Evolutionary conservation across 192 early-diverging fungal genomes (phyloP), one percentile per base, ranked within the genome.

Genomic region (Phycomyces blakesleeanus): DNA sequence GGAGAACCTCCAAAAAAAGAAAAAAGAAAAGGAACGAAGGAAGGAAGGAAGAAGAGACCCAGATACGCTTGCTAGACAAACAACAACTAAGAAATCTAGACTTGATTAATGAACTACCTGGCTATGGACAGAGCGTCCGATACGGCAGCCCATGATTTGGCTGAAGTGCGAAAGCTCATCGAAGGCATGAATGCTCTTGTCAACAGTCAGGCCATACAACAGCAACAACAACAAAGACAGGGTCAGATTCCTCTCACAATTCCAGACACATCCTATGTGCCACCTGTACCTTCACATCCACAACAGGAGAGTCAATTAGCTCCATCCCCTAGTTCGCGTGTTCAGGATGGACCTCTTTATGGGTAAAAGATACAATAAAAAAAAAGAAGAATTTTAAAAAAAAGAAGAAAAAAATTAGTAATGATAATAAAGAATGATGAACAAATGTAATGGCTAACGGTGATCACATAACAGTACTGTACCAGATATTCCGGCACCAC

Each of bases 121-220:
- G 37, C 27, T 14, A 52, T 59, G 66, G 66, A 61, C 37, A 52
- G 57, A 61, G 63, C 54, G 41, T 54, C 63, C 34, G 59, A 68
- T 37, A 50, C 57, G 21, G 65, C 67, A 40, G 73, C 63, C 0
- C 65, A 71, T 38, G 72, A 74, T 37, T 60, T 74, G 55, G 72
- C 72, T 47, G 66, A 74, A 54, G 72, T 74, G 6, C 44, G 72
- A 57, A 74, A 74, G 39, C 67, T 74, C 3, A 74, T 74, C 5
- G 72, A 74, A 20, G 66, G 66, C 14, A 74, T 74, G 66, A 73
- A 67, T 51, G 61, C 62, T 16, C 59, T 74, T 9, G 66, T 74
- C 22, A 67, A 67, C 40, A 68, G 55, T 27, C 65, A 63, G 50
- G 37, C 49, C 12, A 40, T 55, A 24, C 66, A 60, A 50, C 72